Evolutionary conservation across 257 asterid species (phyloP).

Genomic region (Solanum paucissectum): DNA sequence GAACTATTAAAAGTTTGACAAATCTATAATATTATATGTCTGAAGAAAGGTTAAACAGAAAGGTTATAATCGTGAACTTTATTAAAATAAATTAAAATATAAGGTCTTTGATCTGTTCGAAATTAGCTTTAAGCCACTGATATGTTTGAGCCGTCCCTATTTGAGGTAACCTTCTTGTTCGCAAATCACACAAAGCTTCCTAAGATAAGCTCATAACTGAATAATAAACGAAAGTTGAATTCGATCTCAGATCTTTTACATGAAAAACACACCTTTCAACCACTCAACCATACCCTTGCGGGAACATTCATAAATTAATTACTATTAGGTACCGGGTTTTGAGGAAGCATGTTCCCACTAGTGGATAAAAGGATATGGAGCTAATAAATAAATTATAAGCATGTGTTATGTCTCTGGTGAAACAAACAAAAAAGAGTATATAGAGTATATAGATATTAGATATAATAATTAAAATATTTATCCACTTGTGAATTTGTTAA

Average conservation of each 20-base stretch:
- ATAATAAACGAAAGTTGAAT: too few relatives aligned
- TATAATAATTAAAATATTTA: background rate
- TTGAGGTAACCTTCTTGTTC: rapidly evolving
- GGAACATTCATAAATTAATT: background rate
- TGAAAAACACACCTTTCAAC: background rate
- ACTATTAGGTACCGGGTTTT: constrained; percentile 12
- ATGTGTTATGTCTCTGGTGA: constrained; percentile 4
- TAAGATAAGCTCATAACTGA: background rate
- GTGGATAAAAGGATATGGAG: constrained; percentile 9
- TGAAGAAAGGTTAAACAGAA: too few relatives aligned
- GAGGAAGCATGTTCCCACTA: constrained; percentile 26
- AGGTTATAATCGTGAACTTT: too few relatives aligned
- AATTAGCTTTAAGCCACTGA: background rate
- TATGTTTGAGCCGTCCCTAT: too few relatives aligned
- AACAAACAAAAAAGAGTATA: background rate
- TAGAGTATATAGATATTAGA: background rate
- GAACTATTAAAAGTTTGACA: too few relatives aligned
- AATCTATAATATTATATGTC: too few relatives aligned
- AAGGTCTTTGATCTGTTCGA: too few relatives aligned
- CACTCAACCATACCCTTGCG: background rate
- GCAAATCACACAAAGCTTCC: background rate
- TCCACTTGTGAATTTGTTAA: background rate
- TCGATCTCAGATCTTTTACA: too few relatives aligned
- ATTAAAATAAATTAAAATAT: too few relatives aligned
- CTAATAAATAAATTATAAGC: background rate